Base-by-base conservation (phyloP, 371 early-diverging fungal species). In the Syncephalastrum sp. region DNA sequence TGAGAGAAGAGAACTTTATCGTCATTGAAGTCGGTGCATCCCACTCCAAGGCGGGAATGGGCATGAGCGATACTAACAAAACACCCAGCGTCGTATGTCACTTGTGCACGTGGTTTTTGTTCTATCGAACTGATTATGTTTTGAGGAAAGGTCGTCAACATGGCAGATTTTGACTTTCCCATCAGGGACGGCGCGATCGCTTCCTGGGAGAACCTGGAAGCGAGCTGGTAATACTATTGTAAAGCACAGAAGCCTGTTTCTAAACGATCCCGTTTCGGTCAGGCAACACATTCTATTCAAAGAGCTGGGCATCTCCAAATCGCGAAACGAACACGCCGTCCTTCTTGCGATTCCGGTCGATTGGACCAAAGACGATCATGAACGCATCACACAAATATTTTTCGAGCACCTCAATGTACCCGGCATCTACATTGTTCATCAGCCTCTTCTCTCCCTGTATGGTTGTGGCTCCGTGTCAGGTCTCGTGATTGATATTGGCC, bases 391-490 rank as follows among this genome's bases (percentile, higher is more conserved):
- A 14, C 92, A 93, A 70, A 88, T 95, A 25, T 86, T 91, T 56
- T 97, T 97, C 72, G 96, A 96, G 74, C 81, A 80, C 43, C 85
- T 91, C 56, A 95, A 95, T 61, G 88, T 88, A 7, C 94, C 96
- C 14, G 89, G 89, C n/a, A 76, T 97, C 4, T 85, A 87, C 55
- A 77, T 95, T 51, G 81, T 87, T 10, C 93, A 93, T 51, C 89
- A 93, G 59, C 91, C 96, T 6, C 68, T 94, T 24, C 75, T 89
- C 67, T 84, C 91, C 0, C 65, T 92, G 4, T 95, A 88, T 64
- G 96, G 93, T 2, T 85, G 85, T 59, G 91, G 89, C 16, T 66
- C 84, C 10, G 78, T 86, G 4, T 86, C 90, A 2, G 97, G 94
- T 15, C 65, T 94, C 1, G 89, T 95, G 14, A 82, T 96, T n/a